These are phyloP conservation scores for Sarocladium oryzae DNA, from an alignment of 2,329 filamentous ascomycete genomes.

Conservation along the genomic window DNA sequence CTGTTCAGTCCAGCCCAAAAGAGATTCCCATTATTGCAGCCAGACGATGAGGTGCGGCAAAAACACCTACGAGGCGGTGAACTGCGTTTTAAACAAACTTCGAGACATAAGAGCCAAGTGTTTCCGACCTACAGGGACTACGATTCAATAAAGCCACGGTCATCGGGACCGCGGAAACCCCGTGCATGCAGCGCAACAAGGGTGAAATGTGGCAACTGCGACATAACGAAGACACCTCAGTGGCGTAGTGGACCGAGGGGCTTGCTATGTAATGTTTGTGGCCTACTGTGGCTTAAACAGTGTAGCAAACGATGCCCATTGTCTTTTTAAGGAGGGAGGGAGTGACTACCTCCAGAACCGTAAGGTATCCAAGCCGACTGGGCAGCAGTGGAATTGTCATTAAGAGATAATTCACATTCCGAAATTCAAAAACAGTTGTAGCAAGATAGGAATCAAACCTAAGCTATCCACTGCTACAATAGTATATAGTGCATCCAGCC, in stretches of 20 bases:
- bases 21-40: no score
- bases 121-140: background rate
- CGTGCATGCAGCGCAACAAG: background rate
- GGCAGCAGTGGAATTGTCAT: no score
- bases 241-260: background rate
- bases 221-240: background rate
- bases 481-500: constrained; percentile 35
- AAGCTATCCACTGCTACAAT: no score
- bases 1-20: background rate
- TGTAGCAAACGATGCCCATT: no score
- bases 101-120: background rate
- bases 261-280: background rate
- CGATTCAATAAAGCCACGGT: background rate
- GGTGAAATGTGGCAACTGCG: background rate
- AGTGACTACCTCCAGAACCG: no score
- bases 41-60: background rate
- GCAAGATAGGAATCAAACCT: no score
- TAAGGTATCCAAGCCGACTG: no score
- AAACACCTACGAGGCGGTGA: background rate
- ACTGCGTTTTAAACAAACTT: background rate
- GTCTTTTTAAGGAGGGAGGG: no score
- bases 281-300: no score
- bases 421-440: no score
- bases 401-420: no score
- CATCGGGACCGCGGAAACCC: background rate